Evolutionary conservation across 139 green algal genomes (phyloP), one percentile per base, ranked within the genome.

Genomic region (Coelastrella sp.): DNA sequence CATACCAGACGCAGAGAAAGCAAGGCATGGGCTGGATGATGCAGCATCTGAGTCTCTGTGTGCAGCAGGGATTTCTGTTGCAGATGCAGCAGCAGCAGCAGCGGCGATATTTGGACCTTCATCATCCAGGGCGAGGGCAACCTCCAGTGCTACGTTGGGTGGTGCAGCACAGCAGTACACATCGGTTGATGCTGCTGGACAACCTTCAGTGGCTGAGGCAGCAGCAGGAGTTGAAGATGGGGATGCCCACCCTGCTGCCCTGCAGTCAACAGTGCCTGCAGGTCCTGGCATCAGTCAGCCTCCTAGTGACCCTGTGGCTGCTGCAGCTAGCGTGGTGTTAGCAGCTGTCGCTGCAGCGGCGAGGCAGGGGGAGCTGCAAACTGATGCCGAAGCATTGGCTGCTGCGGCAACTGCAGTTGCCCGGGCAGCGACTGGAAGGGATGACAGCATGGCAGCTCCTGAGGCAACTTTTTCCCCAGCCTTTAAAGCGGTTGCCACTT

Each of bases 321-420:
- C 59, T 68, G 82, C 65, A 65, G 82, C 82, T 35, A 20, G 27
- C 0, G 20, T 87, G 63, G 20, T 87, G 15, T n/a, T 80, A 80
- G 74, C 74, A 80, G 74, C 74, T n/a, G 74, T 58, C 58, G 74
- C 74, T 27, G 82, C 82, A 49, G 82, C 82, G 11, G 63, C 63
- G 9, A 74, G 20, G 58, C n/a, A 73, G 35, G 24, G 82, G 61
- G 14, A 78, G 0, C 25, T 65, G 17, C 49, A 79, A 27, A 22
- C 82, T 14, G 35, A 27, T 24, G 58, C 82, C 63, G 65, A 87
- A 25, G 82, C 82, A 6, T 20, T 87, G 20, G 82, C 65, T 22
- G 82, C 65, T 78, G 81, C 81, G 25, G 81, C 81, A 27, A 59
- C 81, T 86, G 81, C 81, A 60, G 81, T 86, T 11, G 81, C 81